Conservation (phyloP, 257 asterid genomes). For the Nyctanthes arbortristis region DNA sequence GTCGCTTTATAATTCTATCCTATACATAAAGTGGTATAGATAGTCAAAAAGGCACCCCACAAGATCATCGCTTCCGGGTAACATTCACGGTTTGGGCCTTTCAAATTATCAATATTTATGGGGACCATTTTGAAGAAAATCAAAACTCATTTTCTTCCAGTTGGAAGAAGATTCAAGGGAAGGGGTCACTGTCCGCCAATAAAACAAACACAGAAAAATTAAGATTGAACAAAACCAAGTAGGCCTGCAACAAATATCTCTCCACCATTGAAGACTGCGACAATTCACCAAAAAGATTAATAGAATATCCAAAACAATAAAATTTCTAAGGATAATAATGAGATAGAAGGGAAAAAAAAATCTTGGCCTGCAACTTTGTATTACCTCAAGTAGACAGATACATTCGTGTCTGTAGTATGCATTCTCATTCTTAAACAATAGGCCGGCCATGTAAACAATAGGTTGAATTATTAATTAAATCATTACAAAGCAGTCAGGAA, state of each 20-base stretch:
- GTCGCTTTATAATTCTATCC: no score
- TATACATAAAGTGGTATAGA: no score
- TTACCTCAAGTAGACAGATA: not conserved
- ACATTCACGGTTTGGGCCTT: no score
- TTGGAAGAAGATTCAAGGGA: not conserved
- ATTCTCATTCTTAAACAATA: not conserved
- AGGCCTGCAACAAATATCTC: not conserved
- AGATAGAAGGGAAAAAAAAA: not conserved
- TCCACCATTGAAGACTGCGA: not conserved
- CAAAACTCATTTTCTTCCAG: no score
- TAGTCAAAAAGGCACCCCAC: no score
- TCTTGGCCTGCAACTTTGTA: not conserved
- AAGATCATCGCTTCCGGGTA: no score
- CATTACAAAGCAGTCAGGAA: not conserved
- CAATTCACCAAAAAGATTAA: no score
- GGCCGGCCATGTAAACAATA: not conserved
- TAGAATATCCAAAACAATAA: not conserved
- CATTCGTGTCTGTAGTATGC: no score
- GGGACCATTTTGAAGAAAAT: no score
- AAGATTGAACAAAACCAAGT: not conserved
- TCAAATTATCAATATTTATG: no score
- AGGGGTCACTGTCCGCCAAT: not conserved
- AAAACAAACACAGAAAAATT: not conserved
- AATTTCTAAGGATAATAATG: not conserved
- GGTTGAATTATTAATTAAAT: not conserved